Evolutionary conservation across 2,329 filamentous ascomycete genomes (phyloP), one percentile per base, ranked within the genome.

Genomic region (Trichoderma arundinaceum): DNA sequence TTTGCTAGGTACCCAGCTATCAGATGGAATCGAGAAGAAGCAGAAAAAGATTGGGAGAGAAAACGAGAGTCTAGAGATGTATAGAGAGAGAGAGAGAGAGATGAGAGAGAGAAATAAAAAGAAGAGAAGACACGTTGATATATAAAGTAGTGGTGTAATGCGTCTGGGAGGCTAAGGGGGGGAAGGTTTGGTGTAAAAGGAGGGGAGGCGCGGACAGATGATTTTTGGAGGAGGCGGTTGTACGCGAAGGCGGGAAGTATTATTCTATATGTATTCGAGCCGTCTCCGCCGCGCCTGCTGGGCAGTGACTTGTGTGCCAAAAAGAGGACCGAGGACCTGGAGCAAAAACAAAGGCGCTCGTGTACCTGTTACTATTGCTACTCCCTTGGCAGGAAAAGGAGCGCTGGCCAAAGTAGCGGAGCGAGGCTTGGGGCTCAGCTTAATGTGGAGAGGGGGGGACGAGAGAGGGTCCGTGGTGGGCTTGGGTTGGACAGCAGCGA

Each of bases 341-440:
- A 28, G 22, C 22, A 28, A 28, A n/a, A 43, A 44, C 60, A 54
- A 53, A 53, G 39, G 60, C 33, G 49, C 43, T 39, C 57, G 43
- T 22, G 46, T 48, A 59, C 53, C 51, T 32, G 35, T 28, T 58
- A 35, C 22, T 28, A 28, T 35, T 41, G 52, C 39, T 46, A 48
- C 49, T 52, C 49, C 38, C 60, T 54, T 46, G 60, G 60, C 60
- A 38, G 43, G 48, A 54, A 62, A 66, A 66, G 64, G 64, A 66
- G 64, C 60, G 51, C 60, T 63, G 60, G 60, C 48, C 53, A 43
- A 64, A 64, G 65, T 43, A 66, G 65, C 65, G 65, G 66, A 67
- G 60, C 61, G 69, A 70, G 69, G 69, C 68, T 71, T 70, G 67
- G 68, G 69, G 69, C 66, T 70, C 68, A 69, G 69, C 67, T 69